Evolutionary conservation across 345 rosid genomes (phyloP).

Genomic region (Cardamine occulta): DNA sequence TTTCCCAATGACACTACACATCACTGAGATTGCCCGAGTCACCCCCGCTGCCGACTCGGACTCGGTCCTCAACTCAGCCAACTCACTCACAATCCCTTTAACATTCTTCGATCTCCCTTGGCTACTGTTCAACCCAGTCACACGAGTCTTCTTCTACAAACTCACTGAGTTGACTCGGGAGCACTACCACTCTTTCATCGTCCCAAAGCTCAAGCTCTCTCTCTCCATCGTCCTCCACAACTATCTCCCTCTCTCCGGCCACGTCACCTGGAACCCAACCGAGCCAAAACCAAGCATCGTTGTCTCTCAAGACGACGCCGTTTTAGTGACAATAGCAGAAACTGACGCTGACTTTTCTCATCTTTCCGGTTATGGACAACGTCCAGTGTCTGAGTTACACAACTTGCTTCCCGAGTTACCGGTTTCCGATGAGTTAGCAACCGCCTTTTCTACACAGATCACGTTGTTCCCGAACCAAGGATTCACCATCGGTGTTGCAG

Average conservation of each 20-base stretch:
- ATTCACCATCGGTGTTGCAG: conserved; percentile 36
- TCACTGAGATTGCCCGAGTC: conserved; percentile 18
- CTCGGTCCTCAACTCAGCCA: not conserved
- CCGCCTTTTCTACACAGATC: conserved; percentile 35
- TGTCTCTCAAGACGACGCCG: conserved; percentile 32
- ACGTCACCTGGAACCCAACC: conserved; percentile 34
- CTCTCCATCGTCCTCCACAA: conserved; percentile 46
- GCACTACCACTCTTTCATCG: conserved; percentile 37
- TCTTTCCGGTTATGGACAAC: conserved; percentile 29
- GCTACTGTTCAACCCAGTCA: conserved; percentile 42
- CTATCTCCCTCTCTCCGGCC: conserved; percentile 48
- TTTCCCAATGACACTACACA: not conserved
- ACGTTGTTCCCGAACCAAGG: conserved; percentile 46
- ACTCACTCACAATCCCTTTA: conserved; percentile 39
- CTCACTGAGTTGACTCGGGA: conserved; percentile 31
- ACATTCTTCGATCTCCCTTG: conserved; percentile 39
- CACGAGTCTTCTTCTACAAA: conserved; percentile 44
- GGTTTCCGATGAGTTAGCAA: conserved; percentile 12
- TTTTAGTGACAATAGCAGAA: conserved; percentile 38
- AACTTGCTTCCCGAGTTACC: conserved; percentile 36
- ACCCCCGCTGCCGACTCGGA: conserved; percentile 27
- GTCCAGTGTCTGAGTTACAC: conserved; percentile 29
- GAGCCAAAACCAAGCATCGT: conserved; percentile 38
- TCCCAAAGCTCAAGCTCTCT: conserved; percentile 51
- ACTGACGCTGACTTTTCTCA: conserved; percentile 32